Evolutionary conservation across 306 rosid species (phyloP).

Genomic region (Dicorynia guianensis): DNA sequence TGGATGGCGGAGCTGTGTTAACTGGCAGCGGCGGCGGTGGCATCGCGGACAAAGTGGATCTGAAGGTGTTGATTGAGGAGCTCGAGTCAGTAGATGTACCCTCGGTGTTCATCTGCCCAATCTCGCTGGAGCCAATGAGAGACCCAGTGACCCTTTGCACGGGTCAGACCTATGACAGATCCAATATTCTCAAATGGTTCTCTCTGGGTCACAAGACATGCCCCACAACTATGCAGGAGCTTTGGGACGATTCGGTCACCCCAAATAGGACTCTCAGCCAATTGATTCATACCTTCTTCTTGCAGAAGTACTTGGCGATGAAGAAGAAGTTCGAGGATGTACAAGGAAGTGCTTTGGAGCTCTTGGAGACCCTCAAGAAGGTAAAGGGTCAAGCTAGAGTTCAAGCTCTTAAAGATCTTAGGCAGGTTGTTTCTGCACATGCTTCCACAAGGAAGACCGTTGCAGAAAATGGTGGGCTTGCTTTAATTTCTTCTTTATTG

Average conservation of each 20-base stretch:
- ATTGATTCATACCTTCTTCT: conserved; percentile 71
- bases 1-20: conserved; percentile 52
- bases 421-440: conserved; percentile 53
- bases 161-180: conserved; percentile 85
- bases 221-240: conserved; percentile 89
- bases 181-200: conserved; percentile 81
- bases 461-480: conserved; percentile 55
- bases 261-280: conserved; percentile 71
- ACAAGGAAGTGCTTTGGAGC: conserved; percentile 65
- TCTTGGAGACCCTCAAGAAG: conserved; percentile 62
- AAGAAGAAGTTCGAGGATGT: conserved; percentile 75
- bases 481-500: conserved; percentile 57
- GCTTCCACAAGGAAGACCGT: conserved; percentile 52
- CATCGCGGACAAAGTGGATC: conserved; percentile 56
- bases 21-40: conserved; percentile 22
- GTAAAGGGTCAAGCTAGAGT: conserved; percentile 82
- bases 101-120: conserved; percentile 79
- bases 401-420: conserved; percentile 66
- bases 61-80: conserved; percentile 66
- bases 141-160: conserved; percentile 92
- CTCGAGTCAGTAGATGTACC: conserved; percentile 72
- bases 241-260: conserved; percentile 77
- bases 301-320: conserved; percentile 59
- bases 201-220: conserved; percentile 77
- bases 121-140: conserved; percentile 78